Evolutionary conservation across 2,329 filamentous ascomycete genomes (phyloP).

Genomic region (Penicillium olsonii): DNA sequence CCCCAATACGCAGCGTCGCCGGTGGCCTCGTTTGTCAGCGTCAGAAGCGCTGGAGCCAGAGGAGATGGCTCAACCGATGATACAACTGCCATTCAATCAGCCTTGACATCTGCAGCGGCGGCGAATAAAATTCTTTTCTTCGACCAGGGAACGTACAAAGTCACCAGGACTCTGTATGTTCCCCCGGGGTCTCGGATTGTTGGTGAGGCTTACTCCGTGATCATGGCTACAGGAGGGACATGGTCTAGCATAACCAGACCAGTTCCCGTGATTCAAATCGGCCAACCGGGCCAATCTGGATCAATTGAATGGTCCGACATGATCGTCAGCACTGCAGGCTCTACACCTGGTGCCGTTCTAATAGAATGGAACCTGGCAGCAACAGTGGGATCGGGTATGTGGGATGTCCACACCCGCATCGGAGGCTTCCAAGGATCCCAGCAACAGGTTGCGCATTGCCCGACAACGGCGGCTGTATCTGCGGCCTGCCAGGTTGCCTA

Average conservation of each 20-base stretch:
- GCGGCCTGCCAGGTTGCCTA: conserved; percentile 38
- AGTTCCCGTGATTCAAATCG: conserved; percentile 67
- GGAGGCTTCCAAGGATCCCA: conserved; percentile 55
- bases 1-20: conserved; percentile 53
- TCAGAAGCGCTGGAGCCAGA: conserved; percentile 44
- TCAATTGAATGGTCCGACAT: conserved; percentile 71
- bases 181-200: conserved; percentile 55
- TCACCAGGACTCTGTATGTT: conserved; percentile 50
- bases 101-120: conserved; percentile 54
- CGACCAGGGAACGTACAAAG: conserved; percentile 57
- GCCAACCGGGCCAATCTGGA: conserved; percentile 63
- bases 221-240: conserved; percentile 57
- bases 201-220: conserved; percentile 58
- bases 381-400: conserved; percentile 53
- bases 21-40: conserved; percentile 45
- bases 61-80: conserved; percentile 62
- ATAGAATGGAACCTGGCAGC: conserved; percentile 71
- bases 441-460: conserved; percentile 46
- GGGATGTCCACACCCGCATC: conserved; percentile 57
- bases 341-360: conserved; percentile 67
- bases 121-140: conserved; percentile 57
- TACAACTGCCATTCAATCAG: conserved; percentile 59
- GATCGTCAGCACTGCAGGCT: conserved; percentile 68
- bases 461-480: conserved; percentile 41
- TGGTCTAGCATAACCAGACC: conserved; percentile 62